Conservation (phyloP, 805 yeast species). For the Yarrowia sp. region DNA sequence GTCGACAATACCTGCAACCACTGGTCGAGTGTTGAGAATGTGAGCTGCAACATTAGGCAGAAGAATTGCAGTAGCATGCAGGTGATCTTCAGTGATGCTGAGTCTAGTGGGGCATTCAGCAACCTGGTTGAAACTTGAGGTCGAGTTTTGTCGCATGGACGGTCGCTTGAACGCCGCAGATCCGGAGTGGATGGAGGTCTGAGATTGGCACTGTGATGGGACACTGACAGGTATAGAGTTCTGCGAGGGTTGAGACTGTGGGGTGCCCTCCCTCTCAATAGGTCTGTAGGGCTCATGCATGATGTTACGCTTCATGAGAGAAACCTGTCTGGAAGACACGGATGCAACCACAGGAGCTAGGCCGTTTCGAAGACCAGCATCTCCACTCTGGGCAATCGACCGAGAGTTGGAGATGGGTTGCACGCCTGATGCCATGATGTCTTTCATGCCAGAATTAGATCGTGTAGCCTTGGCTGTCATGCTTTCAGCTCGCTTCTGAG, state of each 20-base stretch:
- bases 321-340: slow-evolving; percentile 27
- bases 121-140: neutral
- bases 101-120: slow-evolving; percentile 2
- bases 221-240: neutral
- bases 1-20: neutral
- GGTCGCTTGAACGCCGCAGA: slow-evolving; percentile 20
- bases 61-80: neutral
- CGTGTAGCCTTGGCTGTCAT: slow-evolving; percentile 11
- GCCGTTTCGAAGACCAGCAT: slow-evolving; percentile 34
- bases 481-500: slow-evolving; percentile 12
- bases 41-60: neutral
- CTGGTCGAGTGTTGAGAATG: neutral
- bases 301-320: slow-evolving; percentile 7
- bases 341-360: slow-evolving; percentile 36
- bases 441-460: slow-evolving; percentile 40
- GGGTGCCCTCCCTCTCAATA: slow-evolving; percentile 1
- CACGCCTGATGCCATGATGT: slow-evolving; percentile 60
- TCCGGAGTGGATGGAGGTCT: neutral
- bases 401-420: slow-evolving; percentile 37
- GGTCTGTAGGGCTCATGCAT: slow-evolving; percentile 6
- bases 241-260: neutral
- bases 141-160: slow-evolving; percentile 2
- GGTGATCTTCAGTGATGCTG: neutral
- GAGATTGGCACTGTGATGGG: neutral
- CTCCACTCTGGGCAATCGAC: slow-evolving; percentile 37